Conservation (phyloP, 2,329 filamentous ascomycete species). For the Herpotrichia juniperi region DNA sequence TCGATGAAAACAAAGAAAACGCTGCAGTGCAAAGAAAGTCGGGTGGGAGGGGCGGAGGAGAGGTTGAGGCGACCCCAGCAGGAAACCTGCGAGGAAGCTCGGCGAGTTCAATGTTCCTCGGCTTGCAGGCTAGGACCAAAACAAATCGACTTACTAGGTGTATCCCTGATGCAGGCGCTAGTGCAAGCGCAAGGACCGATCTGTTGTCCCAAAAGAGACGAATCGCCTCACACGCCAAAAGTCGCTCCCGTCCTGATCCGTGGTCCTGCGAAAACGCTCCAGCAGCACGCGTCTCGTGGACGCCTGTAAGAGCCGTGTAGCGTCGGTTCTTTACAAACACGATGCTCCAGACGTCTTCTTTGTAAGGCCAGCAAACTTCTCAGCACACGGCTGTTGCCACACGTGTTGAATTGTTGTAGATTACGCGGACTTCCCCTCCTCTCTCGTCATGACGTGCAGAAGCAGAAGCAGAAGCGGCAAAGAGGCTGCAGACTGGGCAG, state of each 20-base stretch:
- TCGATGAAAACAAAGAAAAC: neutral
- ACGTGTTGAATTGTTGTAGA: neutral
- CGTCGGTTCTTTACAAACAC: no score
- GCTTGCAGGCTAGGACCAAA: neutral
- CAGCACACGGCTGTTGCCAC: neutral
- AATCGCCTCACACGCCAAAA: neutral
- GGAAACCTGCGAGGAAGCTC: conserved; percentile 6
- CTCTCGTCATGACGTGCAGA: conserved; percentile 27
- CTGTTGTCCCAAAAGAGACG: neutral
- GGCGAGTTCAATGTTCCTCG: neutral
- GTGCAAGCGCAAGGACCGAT: neutral
- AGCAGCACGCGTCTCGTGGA: neutral
- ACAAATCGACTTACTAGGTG: neutral
- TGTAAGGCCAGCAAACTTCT: no score
- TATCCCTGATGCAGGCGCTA: neutral
- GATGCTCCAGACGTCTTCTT: no score
- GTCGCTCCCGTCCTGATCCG: neutral
- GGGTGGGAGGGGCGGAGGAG: conserved; percentile 3
- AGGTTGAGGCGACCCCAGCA: neutral
- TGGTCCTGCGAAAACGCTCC: neutral
- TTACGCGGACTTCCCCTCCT: neutral
- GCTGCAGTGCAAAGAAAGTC: conserved; percentile 3
- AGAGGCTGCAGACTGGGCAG: conserved; percentile 5
- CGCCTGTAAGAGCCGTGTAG: no score
- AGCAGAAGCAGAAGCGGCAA: conserved; percentile 6